A percentile compares a stretch with the other conserved stretches of the same genome.
Conservation (phyloP, 2,329 filamentous ascomycete species). For the Fusarium pseudoanthophilum region DNA sequence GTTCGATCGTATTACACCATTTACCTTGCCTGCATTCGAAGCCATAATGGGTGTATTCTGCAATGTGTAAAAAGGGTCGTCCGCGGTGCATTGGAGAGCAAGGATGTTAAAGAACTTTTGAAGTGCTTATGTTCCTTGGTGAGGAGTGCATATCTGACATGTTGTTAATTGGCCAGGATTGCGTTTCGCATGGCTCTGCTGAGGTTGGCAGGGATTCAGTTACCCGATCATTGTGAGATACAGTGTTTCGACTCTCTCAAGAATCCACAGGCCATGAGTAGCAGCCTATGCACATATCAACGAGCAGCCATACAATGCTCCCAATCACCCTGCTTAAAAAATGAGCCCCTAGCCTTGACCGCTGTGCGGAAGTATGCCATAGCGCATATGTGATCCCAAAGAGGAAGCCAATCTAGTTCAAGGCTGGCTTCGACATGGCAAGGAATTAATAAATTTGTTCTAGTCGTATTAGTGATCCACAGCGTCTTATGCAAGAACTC, state of each 20-base stretch:
- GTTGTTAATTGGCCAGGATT: too few relatives aligned
- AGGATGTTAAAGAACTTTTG: too few relatives aligned
- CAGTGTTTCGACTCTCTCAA: too few relatives aligned
- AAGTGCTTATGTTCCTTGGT: background rate
- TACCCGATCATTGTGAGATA: too few relatives aligned
- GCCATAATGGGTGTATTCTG: background rate
- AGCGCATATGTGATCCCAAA: rapidly evolving
- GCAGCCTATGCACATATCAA: too few relatives aligned
- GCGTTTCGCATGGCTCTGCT: rapidly evolving
- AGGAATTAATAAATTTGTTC: too few relatives aligned
- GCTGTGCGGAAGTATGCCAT: rapidly evolving
- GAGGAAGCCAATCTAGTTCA: background rate
- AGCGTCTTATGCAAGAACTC: rapidly evolving
- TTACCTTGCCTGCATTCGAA: background rate
- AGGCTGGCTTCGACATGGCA: rapidly evolving
- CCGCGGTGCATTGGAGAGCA: too few relatives aligned
- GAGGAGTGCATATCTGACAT: background rate
- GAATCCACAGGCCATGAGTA: too few relatives aligned
- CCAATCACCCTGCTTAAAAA: rapidly evolving
- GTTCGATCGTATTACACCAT: background rate
- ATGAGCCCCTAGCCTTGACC: rapidly evolving
- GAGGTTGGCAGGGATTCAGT: too few relatives aligned
- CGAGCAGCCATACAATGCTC: too few relatives aligned
- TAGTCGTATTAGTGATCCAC: too few relatives aligned
- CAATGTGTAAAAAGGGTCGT: rapidly evolving